Evolutionary conservation across 2,329 filamentous ascomycete species (phyloP), one percentile per base, ranked within the genome.

Genomic region (Elsinoe batatas): DNA sequence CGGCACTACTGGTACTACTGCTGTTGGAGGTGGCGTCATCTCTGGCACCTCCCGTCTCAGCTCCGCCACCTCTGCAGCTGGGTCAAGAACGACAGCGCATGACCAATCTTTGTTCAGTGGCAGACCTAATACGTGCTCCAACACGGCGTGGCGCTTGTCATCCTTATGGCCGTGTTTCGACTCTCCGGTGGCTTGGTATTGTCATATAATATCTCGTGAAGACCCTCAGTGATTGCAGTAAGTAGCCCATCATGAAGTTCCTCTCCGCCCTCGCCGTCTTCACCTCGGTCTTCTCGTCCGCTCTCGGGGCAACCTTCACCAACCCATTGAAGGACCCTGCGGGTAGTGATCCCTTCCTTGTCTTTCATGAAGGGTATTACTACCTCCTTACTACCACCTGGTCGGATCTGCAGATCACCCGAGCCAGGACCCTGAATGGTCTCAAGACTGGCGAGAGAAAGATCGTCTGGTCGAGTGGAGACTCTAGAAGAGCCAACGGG

Each of bases 301-400:
- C 61, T 36, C 61, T 61, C 42, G 67, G 67, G 26, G 67, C 67
- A 30, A 68, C 72, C 15, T 81, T 73, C 60, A 75, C 75, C 33
- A 81, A 81, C 58, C 77, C 79, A 0, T 70, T 81, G 51, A 74
- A 75, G 35, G 68, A 69, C 15, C 71, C 71, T 0, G 72, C 76
- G 36, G 78, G 79, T 7, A 74, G 72, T 17, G 78, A 81, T 60
- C 77, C 79, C 0, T 76, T 76, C 58, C 73, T 81, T 5, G 73
- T 74, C 1, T 80, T 74, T 54, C 71, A 70, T 0, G 75, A 72
- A 10, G 78, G 77, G 0, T 80, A 76, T 60, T 82, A 81, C 65
- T 81, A 81, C 59, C 68, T 82, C 26, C 73, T 79, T 60, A 77
- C 77, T 0, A 81, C 78, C 0, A 77, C 76, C 22, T 82, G 77